These are phyloP conservation scores for Phialophora expanda DNA, from an alignment of 2,329 filamentous ascomycete genomes.

Conservation along the genomic window DNA sequence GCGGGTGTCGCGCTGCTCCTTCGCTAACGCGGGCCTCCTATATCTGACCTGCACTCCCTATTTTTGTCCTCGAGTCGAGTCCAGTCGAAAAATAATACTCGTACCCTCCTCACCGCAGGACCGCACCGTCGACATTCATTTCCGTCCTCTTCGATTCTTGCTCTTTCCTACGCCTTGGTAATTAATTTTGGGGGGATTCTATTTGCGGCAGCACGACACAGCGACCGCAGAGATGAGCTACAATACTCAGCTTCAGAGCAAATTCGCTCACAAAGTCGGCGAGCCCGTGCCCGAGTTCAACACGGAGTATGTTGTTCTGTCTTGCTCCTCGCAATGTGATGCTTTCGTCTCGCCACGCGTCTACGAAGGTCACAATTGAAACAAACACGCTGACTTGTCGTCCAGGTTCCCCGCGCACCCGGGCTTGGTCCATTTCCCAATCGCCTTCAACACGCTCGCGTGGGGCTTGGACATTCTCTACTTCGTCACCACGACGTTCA, in stretches of 20 bases:
- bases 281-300: conserved; percentile 40
- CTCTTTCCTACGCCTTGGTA: conserved; percentile 11
- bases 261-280: conserved; percentile 39
- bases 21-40: conserved; percentile 19
- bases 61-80: conserved; percentile 12
- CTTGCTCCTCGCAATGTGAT: not conserved
- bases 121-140: conserved; percentile 10
- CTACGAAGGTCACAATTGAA: not conserved
- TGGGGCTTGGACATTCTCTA: conserved; percentile 40
- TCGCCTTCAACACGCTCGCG: conserved; percentile 40
- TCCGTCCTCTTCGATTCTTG: conserved; percentile 4
- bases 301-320: conserved; percentile 34
- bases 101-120: not conserved
- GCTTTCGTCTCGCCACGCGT: not conserved
- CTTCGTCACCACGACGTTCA: conserved; percentile 36
- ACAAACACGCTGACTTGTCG: conserved; percentile 7
- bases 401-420: conserved; percentile 37
- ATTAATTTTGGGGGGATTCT: not conserved
- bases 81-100: not conserved
- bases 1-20: conserved; percentile 13
- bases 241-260: conserved; percentile 37
- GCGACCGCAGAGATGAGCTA: conserved; percentile 33
- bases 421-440: conserved; percentile 40
- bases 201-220: no score
- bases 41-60: conserved; percentile 22